Base-by-base conservation (phyloP, 768 basidiomycete species). In the Pholiota conissans region DNA sequence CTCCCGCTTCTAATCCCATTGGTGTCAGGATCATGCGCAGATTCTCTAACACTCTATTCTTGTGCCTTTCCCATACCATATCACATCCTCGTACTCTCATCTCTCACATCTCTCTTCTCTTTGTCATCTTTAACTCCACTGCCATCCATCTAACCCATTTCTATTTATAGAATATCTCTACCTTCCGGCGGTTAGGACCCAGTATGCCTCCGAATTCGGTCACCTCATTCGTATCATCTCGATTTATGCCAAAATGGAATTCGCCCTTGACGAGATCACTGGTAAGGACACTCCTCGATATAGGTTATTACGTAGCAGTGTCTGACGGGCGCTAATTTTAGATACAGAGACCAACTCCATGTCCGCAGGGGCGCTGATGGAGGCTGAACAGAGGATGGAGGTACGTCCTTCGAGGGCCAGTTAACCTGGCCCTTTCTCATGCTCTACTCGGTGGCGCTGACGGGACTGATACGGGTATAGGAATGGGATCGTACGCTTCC, bases 181-280 rank as follows among this genome's bases (percentile, higher is more conserved):
- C 67, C 78, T 84, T 58, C 81, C 82, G 56, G 79, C 83, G 61
- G 83, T 86, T 56, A 78, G 79, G 65, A 83, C 79, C 49, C 77
- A 81, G 58, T 84, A 80, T 65, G 80, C 84, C 3, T 89, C 88
- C 50, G 90, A 92, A 73, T 84, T 85, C 58, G 91, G 90, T 1
- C 89, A 91, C 65, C 77, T 91, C 54, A 83, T 90, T 66, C 86
- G 89, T 46, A 76, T 90, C 45, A 72, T 87, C 47, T 76, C 85
- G 7, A 79, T 92, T 35, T 86, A 88, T 61, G 76, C 81, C 45
- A 81, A 81, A 64, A 75, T 88, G 58, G 85, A 90, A 68, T 76
- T 69, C 45, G 76, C 79, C 2, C 70, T 89, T 54, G 79, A 85
- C 55, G 76, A 76, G 26, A 66, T 83, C 27, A 74, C 74, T 57